phyloP scores from a whole-genome alignment of 352 stramenopile species.

The Phytophthora pini region DNA sequence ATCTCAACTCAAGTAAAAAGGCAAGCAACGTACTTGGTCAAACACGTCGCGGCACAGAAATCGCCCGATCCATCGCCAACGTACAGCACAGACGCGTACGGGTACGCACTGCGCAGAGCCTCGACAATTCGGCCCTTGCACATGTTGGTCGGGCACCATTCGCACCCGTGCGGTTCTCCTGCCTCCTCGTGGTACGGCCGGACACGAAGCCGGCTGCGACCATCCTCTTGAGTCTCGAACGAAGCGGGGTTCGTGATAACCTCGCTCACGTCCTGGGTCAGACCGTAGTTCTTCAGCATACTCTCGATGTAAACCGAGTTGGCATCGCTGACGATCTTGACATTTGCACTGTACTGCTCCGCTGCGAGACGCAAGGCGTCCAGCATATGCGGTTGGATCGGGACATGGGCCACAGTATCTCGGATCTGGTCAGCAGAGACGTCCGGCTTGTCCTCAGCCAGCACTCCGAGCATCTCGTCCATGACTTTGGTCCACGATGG shows the following conservation, averaged over 20 bases:
- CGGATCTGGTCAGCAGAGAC: constrained; percentile 46
- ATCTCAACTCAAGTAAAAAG: constrained; percentile 2
- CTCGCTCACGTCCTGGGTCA: constrained; percentile 46
- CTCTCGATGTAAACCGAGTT: constrained; percentile 85
- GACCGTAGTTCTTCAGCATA: constrained; percentile 57
- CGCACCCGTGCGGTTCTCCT: constrained; percentile 55
- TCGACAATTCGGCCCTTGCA: constrained; percentile 83
- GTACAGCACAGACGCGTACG: constrained; percentile 66
- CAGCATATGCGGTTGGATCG: constrained; percentile 72
- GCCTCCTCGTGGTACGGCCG: constrained; percentile 56
- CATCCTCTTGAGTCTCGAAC: constrained; percentile 37
- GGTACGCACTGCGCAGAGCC: constrained; percentile 36
- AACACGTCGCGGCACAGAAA: constrained; percentile 64
- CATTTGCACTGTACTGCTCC: constrained; percentile 41
- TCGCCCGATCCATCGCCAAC: constrained; percentile 76
- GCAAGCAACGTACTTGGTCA: constrained; percentile 53
- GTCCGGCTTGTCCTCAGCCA: constrained; percentile 48
- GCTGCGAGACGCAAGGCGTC: constrained; percentile 63
- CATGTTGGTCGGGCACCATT: constrained; percentile 76
- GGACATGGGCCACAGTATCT: constrained; percentile 53
- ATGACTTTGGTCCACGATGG: constrained; percentile 72
- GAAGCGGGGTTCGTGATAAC: constrained; percentile 64
- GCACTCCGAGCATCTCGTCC: constrained; percentile 62
- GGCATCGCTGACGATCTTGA: constrained; percentile 82
- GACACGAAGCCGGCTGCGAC: constrained; percentile 49